A percentile compares a stretch with the other conserved stretches of the same genome.
These are phyloP conservation scores for Plasmodium adleri DNA, from an alignment of 169 alveolate species.

Conservation along the genomic window DNA sequence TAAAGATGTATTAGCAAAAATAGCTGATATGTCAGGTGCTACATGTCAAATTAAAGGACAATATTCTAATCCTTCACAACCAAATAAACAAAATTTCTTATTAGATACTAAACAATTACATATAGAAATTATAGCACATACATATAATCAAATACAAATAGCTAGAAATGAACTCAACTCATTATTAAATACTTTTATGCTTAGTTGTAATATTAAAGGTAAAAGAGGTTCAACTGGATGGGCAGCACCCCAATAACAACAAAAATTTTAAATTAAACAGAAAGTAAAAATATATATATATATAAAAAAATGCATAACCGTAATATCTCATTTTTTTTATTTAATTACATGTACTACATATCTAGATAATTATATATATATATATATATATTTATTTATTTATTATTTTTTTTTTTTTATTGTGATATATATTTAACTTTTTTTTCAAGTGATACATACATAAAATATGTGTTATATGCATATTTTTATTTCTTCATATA, in stretches of 20 bases:
- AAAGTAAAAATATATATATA: background rate
- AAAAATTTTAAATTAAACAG: background rate
- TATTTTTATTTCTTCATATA: no score
- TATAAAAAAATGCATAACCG: background rate
- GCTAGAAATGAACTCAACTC: constrained; percentile 84
- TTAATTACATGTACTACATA: no score
- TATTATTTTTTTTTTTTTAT: no score
- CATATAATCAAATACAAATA: constrained; percentile 87
- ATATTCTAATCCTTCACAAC: constrained; percentile 84
- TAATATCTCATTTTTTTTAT: no score
- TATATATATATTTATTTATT: no score
- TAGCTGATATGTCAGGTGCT: constrained; percentile 89
- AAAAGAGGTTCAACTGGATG: background rate
- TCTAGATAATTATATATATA: no score
- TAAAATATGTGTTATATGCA: no score
- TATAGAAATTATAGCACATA: constrained; percentile 89
- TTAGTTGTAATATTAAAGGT: constrained; percentile 22
- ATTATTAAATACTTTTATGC: constrained; percentile 19
- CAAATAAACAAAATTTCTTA: constrained; percentile 74
- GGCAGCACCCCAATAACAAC: background rate
- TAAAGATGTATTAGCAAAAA: constrained; percentile 87
- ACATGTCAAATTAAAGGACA: constrained; percentile 89
- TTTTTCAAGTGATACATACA: no score
- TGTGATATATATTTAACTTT: no score
- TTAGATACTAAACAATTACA: constrained; percentile 85